These are phyloP conservation scores for Bidens hawaiensis DNA, from an alignment of 140 eudicot species.

Conservation along the genomic window DNA sequence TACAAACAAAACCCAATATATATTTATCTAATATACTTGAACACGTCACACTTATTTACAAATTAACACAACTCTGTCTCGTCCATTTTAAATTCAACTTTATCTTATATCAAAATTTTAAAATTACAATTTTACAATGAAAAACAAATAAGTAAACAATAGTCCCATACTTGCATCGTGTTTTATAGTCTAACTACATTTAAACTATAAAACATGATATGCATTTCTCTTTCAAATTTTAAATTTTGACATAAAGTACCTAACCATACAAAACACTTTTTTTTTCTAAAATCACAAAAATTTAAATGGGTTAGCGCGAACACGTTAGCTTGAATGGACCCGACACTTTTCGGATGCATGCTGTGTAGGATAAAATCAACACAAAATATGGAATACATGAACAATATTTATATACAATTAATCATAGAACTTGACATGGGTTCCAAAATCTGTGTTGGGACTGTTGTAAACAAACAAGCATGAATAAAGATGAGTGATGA, in stretches of 20 bases:
- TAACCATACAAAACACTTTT: background rate
- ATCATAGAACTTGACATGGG: background rate
- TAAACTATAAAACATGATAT: too few relatives aligned
- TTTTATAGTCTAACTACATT: background rate
- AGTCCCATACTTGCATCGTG: too few relatives aligned
- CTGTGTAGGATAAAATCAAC: background rate
- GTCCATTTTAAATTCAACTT: too few relatives aligned
- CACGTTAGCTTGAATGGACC: too few relatives aligned
- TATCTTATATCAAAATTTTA: background rate
- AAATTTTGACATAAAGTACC: background rate
- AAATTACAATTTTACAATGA: background rate
- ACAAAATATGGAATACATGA: background rate
- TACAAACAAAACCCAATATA: too few relatives aligned
- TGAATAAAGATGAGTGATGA: conserved; percentile 13
- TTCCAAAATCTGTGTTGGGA: too few relatives aligned
- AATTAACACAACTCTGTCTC: too few relatives aligned
- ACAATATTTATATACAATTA: background rate
- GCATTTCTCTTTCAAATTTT: background rate
- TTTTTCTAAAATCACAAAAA: background rate
- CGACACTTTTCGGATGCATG: background rate
- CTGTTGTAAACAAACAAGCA: background rate
- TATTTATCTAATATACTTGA: too few relatives aligned
- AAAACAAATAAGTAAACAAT: background rate
- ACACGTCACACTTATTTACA: too few relatives aligned
- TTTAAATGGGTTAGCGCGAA: background rate